These are phyloP conservation scores for Kazachstania viticola DNA, from an alignment of 805 yeast genomes.

Conservation along the genomic window DNA sequence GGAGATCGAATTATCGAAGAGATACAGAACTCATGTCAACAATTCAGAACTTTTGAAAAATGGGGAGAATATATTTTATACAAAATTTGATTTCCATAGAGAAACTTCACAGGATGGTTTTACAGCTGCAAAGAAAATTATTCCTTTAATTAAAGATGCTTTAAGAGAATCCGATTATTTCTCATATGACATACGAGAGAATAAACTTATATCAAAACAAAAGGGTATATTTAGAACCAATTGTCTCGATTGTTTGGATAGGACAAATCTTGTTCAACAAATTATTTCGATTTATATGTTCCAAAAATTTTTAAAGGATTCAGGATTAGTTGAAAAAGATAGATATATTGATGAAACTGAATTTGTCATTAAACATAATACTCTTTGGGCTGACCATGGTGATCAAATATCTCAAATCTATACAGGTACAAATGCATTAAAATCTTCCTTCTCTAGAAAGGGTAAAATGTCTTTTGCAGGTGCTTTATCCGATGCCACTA, in stretches of 20 bases:
- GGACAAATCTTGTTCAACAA: constrained; percentile 86
- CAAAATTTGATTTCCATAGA: constrained; percentile 87
- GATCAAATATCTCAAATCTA: constrained; percentile 92
- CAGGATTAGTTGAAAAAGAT: constrained; percentile 21
- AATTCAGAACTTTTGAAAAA: constrained; percentile 26
- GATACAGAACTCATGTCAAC: constrained; percentile 51
- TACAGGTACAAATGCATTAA: constrained; percentile 95
- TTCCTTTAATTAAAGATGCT: constrained; percentile 53
- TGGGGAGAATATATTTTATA: constrained; percentile 36
- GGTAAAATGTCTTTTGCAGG: constrained; percentile 97
- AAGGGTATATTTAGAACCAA: constrained; percentile 87
- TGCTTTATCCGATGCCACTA: constrained; percentile 93
- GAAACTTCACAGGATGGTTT: constrained; percentile 90
- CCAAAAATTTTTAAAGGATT: constrained; percentile 38
- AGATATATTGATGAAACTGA: constrained; percentile 35
- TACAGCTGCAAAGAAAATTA: constrained; percentile 63
- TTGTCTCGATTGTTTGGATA: constrained; percentile 88
- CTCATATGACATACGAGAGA: constrained; percentile 48
- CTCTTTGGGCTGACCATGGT: constrained; percentile 97
- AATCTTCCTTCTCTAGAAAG: constrained; percentile 85
- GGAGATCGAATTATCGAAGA: constrained; percentile 59
- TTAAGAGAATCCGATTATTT: constrained; percentile 75
- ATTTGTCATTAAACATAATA: constrained; percentile 61
- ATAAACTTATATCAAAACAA: constrained; percentile 58
- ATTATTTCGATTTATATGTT: constrained; percentile 66